Evolutionary conservation across 2,329 filamentous ascomycete species (phyloP).

Genomic region (Verticillium albo-atrum): DNA sequence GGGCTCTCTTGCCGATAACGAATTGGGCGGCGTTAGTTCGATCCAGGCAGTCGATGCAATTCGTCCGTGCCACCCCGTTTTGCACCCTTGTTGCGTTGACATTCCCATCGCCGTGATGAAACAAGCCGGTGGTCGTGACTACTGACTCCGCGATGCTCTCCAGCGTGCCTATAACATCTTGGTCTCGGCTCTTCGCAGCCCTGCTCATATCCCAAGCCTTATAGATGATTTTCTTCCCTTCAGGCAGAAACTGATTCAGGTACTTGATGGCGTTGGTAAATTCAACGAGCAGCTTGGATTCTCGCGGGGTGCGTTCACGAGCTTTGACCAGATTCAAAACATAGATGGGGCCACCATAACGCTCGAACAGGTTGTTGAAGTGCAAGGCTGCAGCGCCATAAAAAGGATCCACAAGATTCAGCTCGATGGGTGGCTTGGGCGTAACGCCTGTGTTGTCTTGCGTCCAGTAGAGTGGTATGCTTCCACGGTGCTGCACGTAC

Average conservation of each 20-base stretch:
- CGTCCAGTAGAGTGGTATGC: slow-evolving; percentile 95
- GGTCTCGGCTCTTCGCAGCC: slow-evolving; percentile 84
- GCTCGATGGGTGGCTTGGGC: slow-evolving; percentile 91
- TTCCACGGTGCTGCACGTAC: slow-evolving; percentile 93
- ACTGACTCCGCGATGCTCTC: slow-evolving; percentile 88
- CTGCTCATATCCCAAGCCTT: slow-evolving; percentile 98
- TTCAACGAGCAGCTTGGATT: slow-evolving; percentile 85
- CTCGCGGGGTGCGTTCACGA: slow-evolving; percentile 80
- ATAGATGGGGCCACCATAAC: slow-evolving; percentile 90
- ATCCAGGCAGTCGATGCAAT: slow-evolving; percentile 97
- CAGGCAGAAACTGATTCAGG: slow-evolving; percentile 87
- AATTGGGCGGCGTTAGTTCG: slow-evolving; percentile 97
- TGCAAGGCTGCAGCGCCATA: slow-evolving; percentile 90
- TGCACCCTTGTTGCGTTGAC: slow-evolving; percentile 67
- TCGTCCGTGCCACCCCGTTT: slow-evolving; percentile 89
- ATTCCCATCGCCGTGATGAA: slow-evolving; percentile 79
- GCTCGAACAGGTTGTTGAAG: slow-evolving; percentile 89
- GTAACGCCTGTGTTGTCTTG: slow-evolving; percentile 94
- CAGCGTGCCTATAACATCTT: slow-evolving; percentile 90
- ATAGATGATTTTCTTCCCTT: slow-evolving; percentile 81
- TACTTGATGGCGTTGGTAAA: slow-evolving; percentile 86
- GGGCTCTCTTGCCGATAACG: slow-evolving; percentile 89
- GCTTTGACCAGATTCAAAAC: slow-evolving; percentile 89
- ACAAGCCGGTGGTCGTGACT: slow-evolving; percentile 82
- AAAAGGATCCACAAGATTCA: slow-evolving; percentile 95